Conservation (phyloP, 2,329 filamentous ascomycete species). For the Sphaerulina musiva region DNA sequence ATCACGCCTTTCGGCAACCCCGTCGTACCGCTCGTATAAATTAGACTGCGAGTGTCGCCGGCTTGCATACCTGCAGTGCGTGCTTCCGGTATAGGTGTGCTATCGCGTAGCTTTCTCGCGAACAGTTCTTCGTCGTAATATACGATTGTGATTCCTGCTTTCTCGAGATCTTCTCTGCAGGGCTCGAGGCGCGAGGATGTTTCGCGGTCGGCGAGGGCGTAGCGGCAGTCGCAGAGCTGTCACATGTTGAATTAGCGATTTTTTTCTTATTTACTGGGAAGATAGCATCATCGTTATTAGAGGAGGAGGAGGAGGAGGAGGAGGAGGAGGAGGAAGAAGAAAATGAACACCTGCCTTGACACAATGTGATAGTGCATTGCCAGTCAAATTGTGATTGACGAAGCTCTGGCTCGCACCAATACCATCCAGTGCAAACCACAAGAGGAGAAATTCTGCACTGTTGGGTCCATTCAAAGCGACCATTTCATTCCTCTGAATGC, state of each 20-base stretch:
- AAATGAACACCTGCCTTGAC: constrained; percentile 28
- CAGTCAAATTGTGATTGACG: constrained; percentile 34
- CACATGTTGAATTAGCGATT: not conserved
- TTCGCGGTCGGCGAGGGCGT: constrained; percentile 24
- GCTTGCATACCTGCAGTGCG: constrained; percentile 15
- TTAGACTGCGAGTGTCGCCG: constrained; percentile 59
- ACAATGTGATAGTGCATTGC: constrained; percentile 32
- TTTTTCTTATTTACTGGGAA: too few species aligned
- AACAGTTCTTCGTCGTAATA: constrained; percentile 26
- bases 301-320: too few species aligned
- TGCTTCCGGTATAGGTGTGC: constrained; percentile 23
- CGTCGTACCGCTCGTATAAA: constrained; percentile 79
- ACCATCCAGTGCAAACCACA: constrained; percentile 55
- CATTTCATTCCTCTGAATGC: constrained; percentile 29
- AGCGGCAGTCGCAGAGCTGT: constrained; percentile 25
- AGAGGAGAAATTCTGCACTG: constrained; percentile 31
- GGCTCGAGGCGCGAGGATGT: constrained; percentile 24
- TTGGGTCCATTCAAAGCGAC: constrained; percentile 34
- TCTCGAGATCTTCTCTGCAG: constrained; percentile 19
- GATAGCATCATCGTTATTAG: too few species aligned
- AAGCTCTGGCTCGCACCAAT: constrained; percentile 31
- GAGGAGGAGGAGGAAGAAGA: not conserved
- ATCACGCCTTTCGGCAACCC: constrained; percentile 29
- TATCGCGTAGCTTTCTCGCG: constrained; percentile 10
- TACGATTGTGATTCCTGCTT: constrained; percentile 18